Percentiles rank a stretch among this genome's conserved stretches.
phyloP scores from a whole-genome alignment of 257 asterid genomes.

The Scutellaria minor region DNA sequence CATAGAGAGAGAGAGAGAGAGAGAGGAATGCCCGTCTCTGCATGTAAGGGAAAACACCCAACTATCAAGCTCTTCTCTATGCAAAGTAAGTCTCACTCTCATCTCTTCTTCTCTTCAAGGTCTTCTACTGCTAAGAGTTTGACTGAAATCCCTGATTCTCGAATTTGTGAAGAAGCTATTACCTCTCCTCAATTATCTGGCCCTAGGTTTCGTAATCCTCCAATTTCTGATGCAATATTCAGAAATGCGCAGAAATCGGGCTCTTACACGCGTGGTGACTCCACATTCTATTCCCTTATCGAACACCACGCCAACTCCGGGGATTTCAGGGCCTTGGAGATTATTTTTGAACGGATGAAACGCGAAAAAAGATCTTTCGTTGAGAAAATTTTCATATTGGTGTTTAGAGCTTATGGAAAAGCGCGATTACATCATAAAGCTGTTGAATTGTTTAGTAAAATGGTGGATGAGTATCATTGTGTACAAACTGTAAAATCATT shows the following conservation, averaged over 20 bases:
- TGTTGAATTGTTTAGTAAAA: constrained; percentile 61
- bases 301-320: constrained; percentile 65
- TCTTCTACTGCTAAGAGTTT: constrained; percentile 17
- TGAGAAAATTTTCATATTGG: constrained; percentile 70
- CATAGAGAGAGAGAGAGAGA: constrained; percentile 16
- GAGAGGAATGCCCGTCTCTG: constrained; percentile 54
- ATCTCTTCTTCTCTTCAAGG: constrained; percentile 45
- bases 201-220: constrained; percentile 36
- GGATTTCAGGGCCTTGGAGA: constrained; percentile 74
- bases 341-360: constrained; percentile 70
- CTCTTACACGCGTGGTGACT: constrained; percentile 77
- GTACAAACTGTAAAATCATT: constrained; percentile 77
- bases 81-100: constrained; percentile 45
- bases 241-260: constrained; percentile 55
- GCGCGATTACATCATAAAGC: constrained; percentile 68
- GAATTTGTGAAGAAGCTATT: neutral
- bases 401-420: constrained; percentile 81
- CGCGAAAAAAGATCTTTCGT: constrained; percentile 62
- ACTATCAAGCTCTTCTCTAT: constrained; percentile 42
- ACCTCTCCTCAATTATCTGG: constrained; percentile 18
- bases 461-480: constrained; percentile 80
- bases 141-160: constrained; percentile 26
- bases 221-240: constrained; percentile 64
- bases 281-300: constrained; percentile 79
- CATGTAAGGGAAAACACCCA: constrained; percentile 41